These are phyloP conservation scores for Fagopyrum homotropicum DNA, from an alignment of 148 eudicot species.

Conservation along the genomic window DNA sequence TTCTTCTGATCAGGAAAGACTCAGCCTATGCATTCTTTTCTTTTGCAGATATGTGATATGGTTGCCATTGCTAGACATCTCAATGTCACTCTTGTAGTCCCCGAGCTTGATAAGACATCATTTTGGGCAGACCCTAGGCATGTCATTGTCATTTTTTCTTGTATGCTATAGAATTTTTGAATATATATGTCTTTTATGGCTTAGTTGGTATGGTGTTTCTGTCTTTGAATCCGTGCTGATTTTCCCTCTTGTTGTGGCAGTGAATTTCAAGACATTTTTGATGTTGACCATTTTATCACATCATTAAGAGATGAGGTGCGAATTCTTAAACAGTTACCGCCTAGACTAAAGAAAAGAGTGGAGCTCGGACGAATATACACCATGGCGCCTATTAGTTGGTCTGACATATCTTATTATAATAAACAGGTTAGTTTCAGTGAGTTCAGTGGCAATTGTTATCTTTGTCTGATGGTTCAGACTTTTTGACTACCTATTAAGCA, in stretches of 20 bases:
- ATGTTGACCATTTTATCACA: constrained; percentile 75
- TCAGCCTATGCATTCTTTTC: not conserved
- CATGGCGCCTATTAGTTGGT: constrained; percentile 96
- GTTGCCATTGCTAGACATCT: constrained; percentile 97
- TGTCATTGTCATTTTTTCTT: constrained; percentile 31
- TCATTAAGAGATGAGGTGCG: constrained; percentile 91
- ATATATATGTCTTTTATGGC: not conserved
- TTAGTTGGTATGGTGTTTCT: not conserved
- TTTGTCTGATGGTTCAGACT: not conserved
- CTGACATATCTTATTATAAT: constrained; percentile 77
- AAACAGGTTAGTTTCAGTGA: constrained; percentile 40
- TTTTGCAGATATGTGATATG: constrained; percentile 93
- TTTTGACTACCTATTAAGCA: not conserved
- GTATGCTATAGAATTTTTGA: constrained; percentile 11
- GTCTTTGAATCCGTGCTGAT: constrained; percentile 1
- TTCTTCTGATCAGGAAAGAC: not conserved
- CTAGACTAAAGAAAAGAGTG: constrained; percentile 68
- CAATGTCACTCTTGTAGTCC: constrained; percentile 89
- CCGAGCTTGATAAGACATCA: constrained; percentile 90
- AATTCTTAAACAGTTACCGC: constrained; percentile 79
- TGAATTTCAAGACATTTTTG: constrained; percentile 92
- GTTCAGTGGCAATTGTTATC: not conserved
- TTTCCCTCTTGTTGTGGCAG: constrained; percentile 32
- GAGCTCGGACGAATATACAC: constrained; percentile 55
- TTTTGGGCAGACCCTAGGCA: constrained; percentile 99